Evolutionary conservation across 2,329 filamentous ascomycete genomes (phyloP).

Genomic region (Talaromyces rugulosus): DNA sequence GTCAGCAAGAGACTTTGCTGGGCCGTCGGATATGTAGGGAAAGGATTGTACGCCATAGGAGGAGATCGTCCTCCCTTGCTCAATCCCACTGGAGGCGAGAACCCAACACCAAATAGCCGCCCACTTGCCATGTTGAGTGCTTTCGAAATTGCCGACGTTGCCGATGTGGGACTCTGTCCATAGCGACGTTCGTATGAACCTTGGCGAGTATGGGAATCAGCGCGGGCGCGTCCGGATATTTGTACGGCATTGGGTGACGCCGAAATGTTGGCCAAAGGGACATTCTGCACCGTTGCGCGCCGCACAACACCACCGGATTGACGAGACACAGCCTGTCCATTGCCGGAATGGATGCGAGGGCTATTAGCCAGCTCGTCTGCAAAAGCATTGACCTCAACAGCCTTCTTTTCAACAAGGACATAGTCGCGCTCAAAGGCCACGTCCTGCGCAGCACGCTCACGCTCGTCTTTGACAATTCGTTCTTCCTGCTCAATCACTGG

Average conservation of each 20-base stretch:
- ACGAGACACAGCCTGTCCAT: constrained; percentile 40
- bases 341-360: constrained; percentile 51
- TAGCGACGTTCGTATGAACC: constrained; percentile 80
- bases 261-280: constrained; percentile 63
- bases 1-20: constrained; percentile 64
- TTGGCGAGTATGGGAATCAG: constrained; percentile 65
- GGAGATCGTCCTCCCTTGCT: constrained; percentile 45
- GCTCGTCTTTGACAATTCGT: constrained; percentile 33
- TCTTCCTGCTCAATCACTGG: constrained; percentile 41
- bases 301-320: constrained; percentile 64
- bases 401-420: constrained; percentile 89
- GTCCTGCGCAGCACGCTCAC: constrained; percentile 72
- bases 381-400: constrained; percentile 94
- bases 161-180: constrained; percentile 66
- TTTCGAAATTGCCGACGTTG: constrained; percentile 89
- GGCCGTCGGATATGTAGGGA: constrained; percentile 76
- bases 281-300: constrained; percentile 72
- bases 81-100: constrained; percentile 45
- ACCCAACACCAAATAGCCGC: constrained; percentile 47
- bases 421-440: constrained; percentile 90
- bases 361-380: constrained; percentile 91
- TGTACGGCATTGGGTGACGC: constrained; percentile 66
- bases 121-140: constrained; percentile 90
- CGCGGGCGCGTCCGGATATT: constrained; percentile 61
- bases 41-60: constrained; percentile 58